Conservation (phyloP, 176 grass and related monocot species). For the Neostapfia colusana region DNA sequence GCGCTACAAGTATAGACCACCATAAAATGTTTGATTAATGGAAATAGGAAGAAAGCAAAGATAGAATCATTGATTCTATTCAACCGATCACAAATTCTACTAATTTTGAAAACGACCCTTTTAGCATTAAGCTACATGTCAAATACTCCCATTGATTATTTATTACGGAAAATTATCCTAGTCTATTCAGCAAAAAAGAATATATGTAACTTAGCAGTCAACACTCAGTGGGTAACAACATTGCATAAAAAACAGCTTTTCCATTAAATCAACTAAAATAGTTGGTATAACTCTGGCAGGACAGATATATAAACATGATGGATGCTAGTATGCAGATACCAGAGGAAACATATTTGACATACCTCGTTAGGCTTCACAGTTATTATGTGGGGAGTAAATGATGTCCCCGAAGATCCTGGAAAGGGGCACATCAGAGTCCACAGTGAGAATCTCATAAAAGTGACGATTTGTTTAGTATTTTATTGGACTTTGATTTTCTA, state of each 20-base stretch:
- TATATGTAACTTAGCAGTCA: neutral
- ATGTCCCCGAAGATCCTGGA: constrained; percentile 78
- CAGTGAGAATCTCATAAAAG: neutral
- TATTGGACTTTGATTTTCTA: neutral
- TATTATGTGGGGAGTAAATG: constrained; percentile 96
- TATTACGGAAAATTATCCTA: neutral
- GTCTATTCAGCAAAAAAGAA: neutral
- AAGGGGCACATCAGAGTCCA: neutral
- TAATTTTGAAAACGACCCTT: neutral
- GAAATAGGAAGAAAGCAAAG: constrained; percentile 20
- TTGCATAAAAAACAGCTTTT: neutral
- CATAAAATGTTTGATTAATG: neutral
- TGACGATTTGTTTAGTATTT: neutral
- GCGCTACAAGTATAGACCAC: neutral
- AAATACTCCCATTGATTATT: neutral
- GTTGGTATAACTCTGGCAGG: constrained; percentile 14
- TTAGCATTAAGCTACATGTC: neutral
- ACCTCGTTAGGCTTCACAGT: constrained; percentile 92
- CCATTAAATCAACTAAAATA: neutral
- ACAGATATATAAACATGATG: constrained; percentile 3
- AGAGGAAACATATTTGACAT: constrained; percentile 35
- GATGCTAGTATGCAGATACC: neutral
- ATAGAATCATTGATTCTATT: neutral
- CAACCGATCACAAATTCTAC: neutral
- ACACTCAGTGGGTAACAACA: neutral